Conservation (phyloP, 495 filamentous ascomycete species). For the Cetradonia linearis region DNA sequence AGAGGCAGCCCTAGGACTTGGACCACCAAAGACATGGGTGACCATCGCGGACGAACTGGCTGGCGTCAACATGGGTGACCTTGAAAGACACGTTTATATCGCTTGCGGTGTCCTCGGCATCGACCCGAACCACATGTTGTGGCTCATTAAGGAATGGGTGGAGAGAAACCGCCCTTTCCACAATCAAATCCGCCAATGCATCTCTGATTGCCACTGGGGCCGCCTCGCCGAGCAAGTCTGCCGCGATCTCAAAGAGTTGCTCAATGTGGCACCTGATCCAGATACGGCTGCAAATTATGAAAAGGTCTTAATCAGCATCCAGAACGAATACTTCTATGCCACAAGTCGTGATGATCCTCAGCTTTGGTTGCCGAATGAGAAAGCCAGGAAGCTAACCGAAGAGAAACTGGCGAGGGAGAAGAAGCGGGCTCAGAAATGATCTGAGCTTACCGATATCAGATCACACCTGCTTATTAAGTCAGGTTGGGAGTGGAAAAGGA, state of each 20-base stretch:
- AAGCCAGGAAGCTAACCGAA: conserved; percentile 10
- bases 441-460: not conserved
- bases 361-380: conserved; percentile 15
- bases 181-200: conserved; percentile 13
- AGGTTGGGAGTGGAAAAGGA: not conserved
- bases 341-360: conserved; percentile 13
- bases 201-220: conserved; percentile 14
- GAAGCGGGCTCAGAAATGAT: conserved; percentile 16
- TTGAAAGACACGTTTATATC: conserved; percentile 9
- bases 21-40: conserved; percentile 8
- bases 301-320: conserved; percentile 17
- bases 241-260: conserved; percentile 18
- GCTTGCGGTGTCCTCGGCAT: conserved; percentile 15
- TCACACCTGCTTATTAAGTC: not conserved
- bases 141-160: conserved; percentile 19
- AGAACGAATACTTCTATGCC: conserved; percentile 15
- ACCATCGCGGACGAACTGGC: conserved; percentile 17
- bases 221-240: conserved; percentile 16
- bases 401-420: conserved; percentile 13
- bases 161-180: conserved; percentile 16
- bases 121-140: conserved; percentile 13
- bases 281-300: conserved; percentile 19
- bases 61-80: conserved; percentile 9
- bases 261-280: conserved; percentile 18
- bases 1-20: not conserved